Evolutionary conservation across 768 basidiomycete species (phyloP), one percentile per base, ranked within the genome.

Genomic region (Calocybe indica): DNA sequence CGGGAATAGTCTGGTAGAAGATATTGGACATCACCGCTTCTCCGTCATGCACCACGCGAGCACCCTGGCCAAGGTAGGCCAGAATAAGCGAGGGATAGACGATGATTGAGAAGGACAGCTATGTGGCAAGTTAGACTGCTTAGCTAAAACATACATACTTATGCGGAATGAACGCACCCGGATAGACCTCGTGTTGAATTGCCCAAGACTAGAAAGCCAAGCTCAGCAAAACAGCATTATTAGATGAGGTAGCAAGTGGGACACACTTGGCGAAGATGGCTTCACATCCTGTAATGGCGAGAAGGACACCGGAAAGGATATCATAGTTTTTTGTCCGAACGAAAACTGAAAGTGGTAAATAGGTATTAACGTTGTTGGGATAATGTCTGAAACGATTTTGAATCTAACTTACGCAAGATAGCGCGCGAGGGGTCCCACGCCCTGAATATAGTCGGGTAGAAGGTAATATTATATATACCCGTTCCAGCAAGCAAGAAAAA

Each of bases 11-110:
- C 0, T 66, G 63, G 63, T 84, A 85, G 59, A 87, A 86, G 2
- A 84, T 62, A 52, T 82, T 81, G 0, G 54, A 10, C 3, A 86
- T 55, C n/a, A 83, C 73, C 0, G 38, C 52, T 22, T 72, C 71
- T 5, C 78, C 76, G 46, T 80, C 72, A 2, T 54, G 47, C 48
- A 85, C 76, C 34, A 87, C 63, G 2, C 75, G 69, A 8, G 85
- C 78, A 10, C 85, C 85, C 62, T 87, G 85, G 2, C 85, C 85
- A 11, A 88, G 75, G 55, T 88, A 88, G 5, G 80, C 78, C 0
- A 88, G 67, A 1, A 82, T 51, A 31, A 88, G 65, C 12, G 74
- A 72, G 0, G 83, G 83, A 55, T 82, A 85, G 1, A 78, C 80
- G 43, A 81, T 65, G 8, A 45, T 51, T 14, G 60, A 57, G 57